Evolutionary conservation across 148 eudicot genomes (phyloP).

Genomic region (Camellia lanceoleosa): DNA sequence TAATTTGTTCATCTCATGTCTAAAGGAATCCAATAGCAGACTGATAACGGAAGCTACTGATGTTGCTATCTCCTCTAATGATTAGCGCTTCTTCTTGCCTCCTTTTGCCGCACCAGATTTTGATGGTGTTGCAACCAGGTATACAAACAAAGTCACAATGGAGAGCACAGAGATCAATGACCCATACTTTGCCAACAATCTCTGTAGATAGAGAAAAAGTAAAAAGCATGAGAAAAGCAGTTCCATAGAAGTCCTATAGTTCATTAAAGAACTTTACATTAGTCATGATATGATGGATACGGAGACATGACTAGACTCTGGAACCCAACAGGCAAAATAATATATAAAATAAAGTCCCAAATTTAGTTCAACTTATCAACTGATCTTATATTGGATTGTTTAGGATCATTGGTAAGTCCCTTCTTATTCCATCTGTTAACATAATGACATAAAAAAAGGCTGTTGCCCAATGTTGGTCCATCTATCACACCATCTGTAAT

Average conservation of each 20-base stretch:
- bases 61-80: neutral
- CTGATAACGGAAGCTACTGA: neutral
- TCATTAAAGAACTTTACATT: neutral
- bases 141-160: conserved; percentile 61
- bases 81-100: conserved; percentile 77
- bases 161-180: conserved; percentile 64
- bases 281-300: neutral
- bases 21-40: neutral
- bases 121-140: conserved; percentile 70
- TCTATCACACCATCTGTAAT: neutral
- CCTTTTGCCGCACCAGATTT: conserved; percentile 67
- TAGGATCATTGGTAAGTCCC: neutral
- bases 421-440: neutral
- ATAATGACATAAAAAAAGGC: neutral
- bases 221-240: neutral
- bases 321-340: neutral
- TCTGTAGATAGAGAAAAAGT: conserved; percentile 45
- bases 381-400: neutral
- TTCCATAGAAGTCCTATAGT: neutral
- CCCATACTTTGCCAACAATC: conserved; percentile 82
- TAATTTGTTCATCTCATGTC: neutral
- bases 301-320: neutral
- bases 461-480: neutral
- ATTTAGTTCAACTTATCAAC: neutral
- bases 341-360: neutral